Base-by-base conservation (phyloP, 2,329 filamentous ascomycete species). In the Fusarium proliferatum region DNA sequence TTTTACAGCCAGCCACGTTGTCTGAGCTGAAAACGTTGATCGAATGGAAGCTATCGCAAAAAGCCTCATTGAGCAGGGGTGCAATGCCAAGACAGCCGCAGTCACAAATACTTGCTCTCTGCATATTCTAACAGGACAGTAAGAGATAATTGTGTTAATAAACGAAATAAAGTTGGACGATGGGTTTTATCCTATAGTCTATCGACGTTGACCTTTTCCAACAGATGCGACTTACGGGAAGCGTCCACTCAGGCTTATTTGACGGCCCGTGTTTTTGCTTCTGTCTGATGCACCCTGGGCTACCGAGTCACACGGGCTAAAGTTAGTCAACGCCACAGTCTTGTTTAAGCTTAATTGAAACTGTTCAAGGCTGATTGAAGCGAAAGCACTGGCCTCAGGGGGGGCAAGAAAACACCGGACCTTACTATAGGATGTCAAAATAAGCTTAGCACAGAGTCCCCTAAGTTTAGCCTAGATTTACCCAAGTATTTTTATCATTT, bases 311-410 rank as follows among this genome's bases (percentile, higher is more conserved):
- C 39, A 34, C 23, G 19, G 30, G 4, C 4, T n/a, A n/a, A 4
- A 17, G 23, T 6, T 36, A 58, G 9, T 36, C 4, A n/a, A 49
- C 41, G 41, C 55, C 55, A 58, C 55, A 11, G n/a, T 36, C 30
- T 33, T 21, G 15, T 58, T 58, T 36, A 58, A 58, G 55, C 55
- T 58, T 58, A 58, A 58, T 28, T 49, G n/a, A 10, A 6, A 49
- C 2, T 9, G 8, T 0, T 1, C 41, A 36, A 8, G 17, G n/a
- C 23, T n/a, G 9, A 36, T 12, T 26, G 17, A n/a, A 34, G 30
- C 4, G n/a, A 3, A n/a, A 30, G 0, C 33, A 0, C 17, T 30
- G 30, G 30, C 30, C 4, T 30, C 30, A 30, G 10, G 30, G 10
- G 30, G 11, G 30, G 30, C 30, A 12, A 30, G 30, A 30, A 30